Evolutionary conservation across 2,329 filamentous ascomycete species (phyloP).

Genomic region (Trichoderma arundinaceum): DNA sequence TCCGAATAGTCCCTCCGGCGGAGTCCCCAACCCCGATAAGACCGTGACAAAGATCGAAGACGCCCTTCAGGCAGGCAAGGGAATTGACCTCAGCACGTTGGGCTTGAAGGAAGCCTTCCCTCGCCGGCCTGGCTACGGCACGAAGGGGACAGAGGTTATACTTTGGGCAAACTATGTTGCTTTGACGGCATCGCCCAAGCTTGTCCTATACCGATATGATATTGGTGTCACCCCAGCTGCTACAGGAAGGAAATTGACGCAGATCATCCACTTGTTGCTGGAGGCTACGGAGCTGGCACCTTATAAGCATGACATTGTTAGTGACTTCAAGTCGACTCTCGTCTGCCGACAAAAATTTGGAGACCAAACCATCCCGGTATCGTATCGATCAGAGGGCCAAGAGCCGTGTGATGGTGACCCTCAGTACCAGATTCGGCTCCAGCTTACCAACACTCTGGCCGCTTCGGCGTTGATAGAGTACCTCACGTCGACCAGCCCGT

Average conservation of each 20-base stretch:
- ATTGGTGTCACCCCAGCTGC: conserved; percentile 25
- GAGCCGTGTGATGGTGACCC: conserved; percentile 35
- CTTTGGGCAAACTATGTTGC: conserved; percentile 35
- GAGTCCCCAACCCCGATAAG: conserved; percentile 14
- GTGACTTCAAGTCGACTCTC: conserved; percentile 45
- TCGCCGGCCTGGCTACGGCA: conserved; percentile 32
- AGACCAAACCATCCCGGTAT: conserved; percentile 27
- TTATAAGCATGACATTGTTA: conserved; percentile 38
- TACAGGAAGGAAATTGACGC: conserved; percentile 30
- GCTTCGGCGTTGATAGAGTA: conserved; percentile 38
- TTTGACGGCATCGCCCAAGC: conserved; percentile 19
- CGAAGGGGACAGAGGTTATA: conserved; percentile 26
- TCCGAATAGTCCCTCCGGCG: conserved; percentile 14
- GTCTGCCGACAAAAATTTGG: conserved; percentile 39
- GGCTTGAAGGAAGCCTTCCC: conserved; percentile 29
- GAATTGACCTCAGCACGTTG: conserved; percentile 18
- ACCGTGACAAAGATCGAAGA: conserved; percentile 31
- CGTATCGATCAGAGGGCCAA: conserved; percentile 42
- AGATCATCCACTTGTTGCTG: conserved; percentile 36
- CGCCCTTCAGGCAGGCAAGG: conserved; percentile 13
- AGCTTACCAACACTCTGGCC: conserved; percentile 37
- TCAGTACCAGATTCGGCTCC: conserved; percentile 37
- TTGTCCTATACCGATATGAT: conserved; percentile 33
- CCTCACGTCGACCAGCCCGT: conserved; percentile 38
- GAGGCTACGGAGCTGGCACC: conserved; percentile 34